Evolutionary conservation across 2,329 filamentous ascomycete species (phyloP), one percentile per base, ranked within the genome.

Genomic region (Penicillium sp.): DNA sequence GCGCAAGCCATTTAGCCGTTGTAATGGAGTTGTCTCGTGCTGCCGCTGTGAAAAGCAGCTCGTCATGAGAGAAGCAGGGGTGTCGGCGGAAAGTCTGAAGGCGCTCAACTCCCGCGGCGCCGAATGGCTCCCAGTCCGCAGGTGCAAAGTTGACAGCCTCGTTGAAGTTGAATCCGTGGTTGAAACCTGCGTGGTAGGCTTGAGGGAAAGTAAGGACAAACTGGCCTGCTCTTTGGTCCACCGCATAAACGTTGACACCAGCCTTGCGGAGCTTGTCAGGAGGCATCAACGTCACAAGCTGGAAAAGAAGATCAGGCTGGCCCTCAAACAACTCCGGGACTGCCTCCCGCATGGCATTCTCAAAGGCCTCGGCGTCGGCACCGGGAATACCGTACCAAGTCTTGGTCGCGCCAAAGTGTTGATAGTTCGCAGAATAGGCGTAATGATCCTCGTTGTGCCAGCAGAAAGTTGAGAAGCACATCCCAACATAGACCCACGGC

Each of bases 391-490:
- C 95, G 72, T 99, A 99, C 95, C 95, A 99, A 0, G 95, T 99
- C 81, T 99, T 99, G 1, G 95, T 99, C 1, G 93, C 93, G 10
- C 95, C 95, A 72, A 99, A 96, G 72, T 99, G 95, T 76, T 99
- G 95, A 72, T 98, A 99, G 69, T 99, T 99, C 56, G 95, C 91
- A 0, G 95, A 99, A 75, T 98, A 99, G 1, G 95, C 90, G 75
- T 97, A 97, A 74, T 99, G 95, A 72, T 99, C 95, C 73, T 99
- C 95, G 66, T 97, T 97, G 76, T 99, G 95, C 95, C 95, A 99
- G 78, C 95, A 99, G 74, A 99, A 99, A 0, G 95, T 98, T 0
- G 95, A 99, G 76, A 99, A 99, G 42, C 96, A 96, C 95, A 99
- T 99, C 64, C 95, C 95, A 4, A 99, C 95, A 74, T 99, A 99